Conservation (phyloP, 257 asterid genomes). For the Scutellaria barbata region DNA sequence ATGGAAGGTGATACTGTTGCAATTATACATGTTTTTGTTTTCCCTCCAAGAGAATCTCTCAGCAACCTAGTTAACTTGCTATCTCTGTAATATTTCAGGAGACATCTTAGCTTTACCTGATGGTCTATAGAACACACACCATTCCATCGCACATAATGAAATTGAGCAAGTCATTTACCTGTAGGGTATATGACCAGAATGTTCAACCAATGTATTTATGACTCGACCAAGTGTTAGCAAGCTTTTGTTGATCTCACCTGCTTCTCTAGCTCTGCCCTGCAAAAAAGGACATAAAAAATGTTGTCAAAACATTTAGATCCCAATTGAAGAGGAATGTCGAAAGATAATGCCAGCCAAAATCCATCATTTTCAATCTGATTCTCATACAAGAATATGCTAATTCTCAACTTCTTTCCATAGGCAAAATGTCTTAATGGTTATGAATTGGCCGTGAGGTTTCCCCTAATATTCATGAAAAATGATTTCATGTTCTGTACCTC, state of each 20-base stretch:
- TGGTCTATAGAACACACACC: not conserved
- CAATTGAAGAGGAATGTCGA: too few relatives aligned
- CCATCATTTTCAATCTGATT: too few relatives aligned
- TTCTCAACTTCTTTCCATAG: not conserved
- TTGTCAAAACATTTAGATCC: not conserved
- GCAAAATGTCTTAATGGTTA: not conserved
- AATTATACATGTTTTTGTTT: constrained; percentile 95
- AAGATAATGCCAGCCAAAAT: too few relatives aligned
- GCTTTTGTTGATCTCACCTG: constrained; percentile 99
- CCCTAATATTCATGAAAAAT: constrained; percentile 6
- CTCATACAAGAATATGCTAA: not conserved
- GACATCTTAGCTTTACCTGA: not conserved
- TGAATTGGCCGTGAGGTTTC: not conserved
- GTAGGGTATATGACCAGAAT: constrained; percentile 91
- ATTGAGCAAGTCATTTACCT: constrained; percentile 50
- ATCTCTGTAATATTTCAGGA: constrained; percentile 60
- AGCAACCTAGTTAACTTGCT: constrained; percentile 89
- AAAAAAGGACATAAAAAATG: constrained; percentile 33
- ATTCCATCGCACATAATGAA: constrained; percentile 10
- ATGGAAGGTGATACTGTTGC: constrained; percentile 96
- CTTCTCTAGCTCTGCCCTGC: constrained; percentile 99
- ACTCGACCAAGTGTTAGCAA: constrained; percentile 97
- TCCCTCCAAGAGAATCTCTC: constrained; percentile 97
- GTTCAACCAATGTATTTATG: constrained; percentile 93
- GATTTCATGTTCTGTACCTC: constrained; percentile 57